These are phyloP conservation scores for Diaporthe citri DNA, from an alignment of 2,329 filamentous ascomycete species.

Conservation along the genomic window DNA sequence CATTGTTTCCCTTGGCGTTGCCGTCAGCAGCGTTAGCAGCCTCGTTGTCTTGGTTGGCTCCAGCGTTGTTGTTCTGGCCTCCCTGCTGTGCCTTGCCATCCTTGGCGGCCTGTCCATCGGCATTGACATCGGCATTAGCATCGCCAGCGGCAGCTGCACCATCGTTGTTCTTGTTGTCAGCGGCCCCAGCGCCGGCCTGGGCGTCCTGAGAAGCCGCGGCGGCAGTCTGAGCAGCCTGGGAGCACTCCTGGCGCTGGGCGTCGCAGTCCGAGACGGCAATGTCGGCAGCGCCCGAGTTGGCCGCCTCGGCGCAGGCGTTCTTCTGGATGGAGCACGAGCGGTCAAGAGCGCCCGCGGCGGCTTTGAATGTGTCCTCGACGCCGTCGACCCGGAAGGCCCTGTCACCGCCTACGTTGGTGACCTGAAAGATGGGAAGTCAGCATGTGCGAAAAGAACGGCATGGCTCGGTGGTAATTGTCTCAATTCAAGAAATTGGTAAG, in stretches of 20 bases:
- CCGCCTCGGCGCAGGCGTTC: slow-evolving; percentile 25
- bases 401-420: slow-evolving; percentile 15
- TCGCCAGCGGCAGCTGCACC: background rate
- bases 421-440: background rate
- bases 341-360: slow-evolving; percentile 15
- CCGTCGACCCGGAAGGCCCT: slow-evolving; percentile 16
- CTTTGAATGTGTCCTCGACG: slow-evolving; percentile 19
- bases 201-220: background rate
- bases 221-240: slow-evolving; percentile 10
- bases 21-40: background rate
- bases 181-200: background rate
- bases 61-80: background rate
- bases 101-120: background rate
- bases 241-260: slow-evolving; percentile 7
- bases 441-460: background rate
- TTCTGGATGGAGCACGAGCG: slow-evolving; percentile 29
- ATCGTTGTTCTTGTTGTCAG: background rate
- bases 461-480: background rate
- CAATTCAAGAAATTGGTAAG: background rate
- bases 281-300: slow-evolving; percentile 11
- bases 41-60: background rate
- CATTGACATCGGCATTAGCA: background rate
- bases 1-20: background rate
- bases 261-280: slow-evolving; percentile 21
- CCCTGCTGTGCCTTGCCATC: background rate